Evolutionary conservation across 2,329 filamentous ascomycete genomes (phyloP).

Genomic region (Cryphonectria radicalis): DNA sequence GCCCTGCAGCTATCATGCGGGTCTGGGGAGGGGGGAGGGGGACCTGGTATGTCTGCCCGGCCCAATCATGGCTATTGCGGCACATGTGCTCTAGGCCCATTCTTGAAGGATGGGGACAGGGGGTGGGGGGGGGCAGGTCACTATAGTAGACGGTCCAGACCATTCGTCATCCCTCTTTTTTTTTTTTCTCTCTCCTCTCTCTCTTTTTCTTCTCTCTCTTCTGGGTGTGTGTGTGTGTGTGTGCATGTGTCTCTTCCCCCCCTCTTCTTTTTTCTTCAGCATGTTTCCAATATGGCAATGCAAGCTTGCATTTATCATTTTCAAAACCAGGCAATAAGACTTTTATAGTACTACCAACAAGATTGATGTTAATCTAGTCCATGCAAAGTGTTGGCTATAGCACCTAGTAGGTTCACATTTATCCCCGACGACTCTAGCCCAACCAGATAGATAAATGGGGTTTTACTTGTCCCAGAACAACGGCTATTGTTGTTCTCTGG

Average conservation of each 20-base stretch:
- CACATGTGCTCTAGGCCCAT: neutral
- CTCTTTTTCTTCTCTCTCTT: too few species aligned
- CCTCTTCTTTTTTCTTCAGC: neutral
- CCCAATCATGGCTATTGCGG: neutral
- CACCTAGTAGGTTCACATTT: too few species aligned
- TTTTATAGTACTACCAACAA: neutral
- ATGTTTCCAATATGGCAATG: neutral
- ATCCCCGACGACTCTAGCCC: too few species aligned
- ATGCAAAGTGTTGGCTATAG: too few species aligned
- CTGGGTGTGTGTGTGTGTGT: too few species aligned
- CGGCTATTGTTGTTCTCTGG: neutral
- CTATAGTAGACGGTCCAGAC: constrained; percentile 4
- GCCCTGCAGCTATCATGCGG: constrained; percentile 12
- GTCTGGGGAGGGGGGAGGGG: neutral
- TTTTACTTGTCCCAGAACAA: neutral
- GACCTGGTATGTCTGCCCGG: neutral
- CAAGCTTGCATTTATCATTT: neutral
- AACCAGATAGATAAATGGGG: too few species aligned
- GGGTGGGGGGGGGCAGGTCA: neutral
- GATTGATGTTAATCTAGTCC: too few species aligned
- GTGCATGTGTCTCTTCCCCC: too few species aligned
- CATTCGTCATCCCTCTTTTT: neutral
- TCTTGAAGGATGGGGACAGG: neutral
- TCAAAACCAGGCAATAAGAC: neutral
- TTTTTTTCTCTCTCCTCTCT: too few species aligned